Percentiles rank a stretch among this genome's conserved stretches.
Evolutionary conservation across 2,329 filamentous ascomycete genomes (phyloP).

Genomic region (Drechslera avenae): DNA sequence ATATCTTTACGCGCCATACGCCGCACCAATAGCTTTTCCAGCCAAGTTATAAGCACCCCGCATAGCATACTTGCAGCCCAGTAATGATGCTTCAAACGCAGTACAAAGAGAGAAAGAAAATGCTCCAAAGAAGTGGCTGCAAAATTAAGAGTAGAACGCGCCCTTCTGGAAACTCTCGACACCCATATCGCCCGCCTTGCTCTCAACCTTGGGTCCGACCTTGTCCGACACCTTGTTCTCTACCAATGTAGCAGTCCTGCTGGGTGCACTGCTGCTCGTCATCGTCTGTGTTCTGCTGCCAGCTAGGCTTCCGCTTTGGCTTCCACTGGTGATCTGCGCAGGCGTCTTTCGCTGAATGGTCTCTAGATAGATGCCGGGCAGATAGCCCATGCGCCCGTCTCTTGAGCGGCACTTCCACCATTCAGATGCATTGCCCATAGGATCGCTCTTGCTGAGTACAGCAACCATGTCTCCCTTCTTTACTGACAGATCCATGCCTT

Average conservation of each 20-base stretch:
- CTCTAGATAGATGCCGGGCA: constrained; percentile 89
- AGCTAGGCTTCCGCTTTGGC: constrained; percentile 49
- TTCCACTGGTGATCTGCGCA: constrained; percentile 52
- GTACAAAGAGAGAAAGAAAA: constrained; percentile 18
- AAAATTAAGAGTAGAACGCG: constrained; percentile 65
- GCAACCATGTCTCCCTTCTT: constrained; percentile 96
- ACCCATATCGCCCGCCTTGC: constrained; percentile 67
- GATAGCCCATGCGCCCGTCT: constrained; percentile 87
- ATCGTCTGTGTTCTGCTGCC: constrained; percentile 61
- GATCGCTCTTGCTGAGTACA: constrained; percentile 89
- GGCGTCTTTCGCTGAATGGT: constrained; percentile 65
- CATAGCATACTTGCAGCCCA: neutral
- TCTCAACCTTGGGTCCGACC: constrained; percentile 55
- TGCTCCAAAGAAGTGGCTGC: constrained; percentile 6
- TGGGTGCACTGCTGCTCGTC: constrained; percentile 53
- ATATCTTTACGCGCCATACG: constrained; percentile 22
- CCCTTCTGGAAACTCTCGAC: constrained; percentile 75
- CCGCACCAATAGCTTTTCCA: constrained; percentile 29
- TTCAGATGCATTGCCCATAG: constrained; percentile 87
- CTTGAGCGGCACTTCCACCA: constrained; percentile 96
- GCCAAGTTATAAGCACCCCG: constrained; percentile 20
- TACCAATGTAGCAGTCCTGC: constrained; percentile 53
- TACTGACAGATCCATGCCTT: constrained; percentile 85
- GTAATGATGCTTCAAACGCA: constrained; percentile 3
- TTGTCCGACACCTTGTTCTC: constrained; percentile 50